These are phyloP conservation scores for Carex myosuroides DNA, from an alignment of 176 grass and related monocot genomes.

Conservation along the genomic window DNA sequence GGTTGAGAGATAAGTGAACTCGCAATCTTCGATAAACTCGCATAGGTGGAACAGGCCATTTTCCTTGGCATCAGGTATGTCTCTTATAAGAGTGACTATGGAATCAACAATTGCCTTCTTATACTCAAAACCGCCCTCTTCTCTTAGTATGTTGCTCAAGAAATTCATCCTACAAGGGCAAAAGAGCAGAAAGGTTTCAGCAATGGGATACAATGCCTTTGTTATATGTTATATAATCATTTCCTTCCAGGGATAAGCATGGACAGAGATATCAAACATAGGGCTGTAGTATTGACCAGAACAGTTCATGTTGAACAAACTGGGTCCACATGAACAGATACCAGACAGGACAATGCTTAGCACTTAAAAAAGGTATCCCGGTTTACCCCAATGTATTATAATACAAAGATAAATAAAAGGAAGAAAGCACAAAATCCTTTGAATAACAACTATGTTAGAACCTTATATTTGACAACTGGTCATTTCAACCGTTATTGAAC, in stretches of 20 bases:
- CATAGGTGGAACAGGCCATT: conserved; percentile 96
- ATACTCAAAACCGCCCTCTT: conserved; percentile 97
- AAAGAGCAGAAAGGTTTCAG: conserved; percentile 11
- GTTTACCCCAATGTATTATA: not conserved
- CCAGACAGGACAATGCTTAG: not conserved
- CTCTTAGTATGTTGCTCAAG: conserved; percentile 95
- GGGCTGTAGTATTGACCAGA: not conserved
- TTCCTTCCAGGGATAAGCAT: not conserved
- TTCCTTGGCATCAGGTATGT: conserved; percentile 98
- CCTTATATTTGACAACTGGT: not conserved
- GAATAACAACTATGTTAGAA: not conserved
- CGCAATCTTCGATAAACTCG: conserved; percentile 99
- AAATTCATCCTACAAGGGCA: conserved; percentile 82
- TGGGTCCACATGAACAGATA: not conserved
- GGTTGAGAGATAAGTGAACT: conserved; percentile 96
- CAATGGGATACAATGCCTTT: not conserved
- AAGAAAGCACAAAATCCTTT: not conserved
- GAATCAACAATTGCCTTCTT: conserved; percentile 99
- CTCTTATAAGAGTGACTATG: conserved; percentile 93
- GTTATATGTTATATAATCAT: not conserved
- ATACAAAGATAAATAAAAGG: not conserved
- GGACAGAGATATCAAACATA: not conserved
- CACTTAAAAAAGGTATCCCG: not conserved
- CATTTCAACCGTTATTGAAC: not conserved
- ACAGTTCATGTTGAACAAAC: not conserved